Base-by-base conservation (phyloP, 768 basidiomycete species). In the Rhodotorula babjevae region DNA sequence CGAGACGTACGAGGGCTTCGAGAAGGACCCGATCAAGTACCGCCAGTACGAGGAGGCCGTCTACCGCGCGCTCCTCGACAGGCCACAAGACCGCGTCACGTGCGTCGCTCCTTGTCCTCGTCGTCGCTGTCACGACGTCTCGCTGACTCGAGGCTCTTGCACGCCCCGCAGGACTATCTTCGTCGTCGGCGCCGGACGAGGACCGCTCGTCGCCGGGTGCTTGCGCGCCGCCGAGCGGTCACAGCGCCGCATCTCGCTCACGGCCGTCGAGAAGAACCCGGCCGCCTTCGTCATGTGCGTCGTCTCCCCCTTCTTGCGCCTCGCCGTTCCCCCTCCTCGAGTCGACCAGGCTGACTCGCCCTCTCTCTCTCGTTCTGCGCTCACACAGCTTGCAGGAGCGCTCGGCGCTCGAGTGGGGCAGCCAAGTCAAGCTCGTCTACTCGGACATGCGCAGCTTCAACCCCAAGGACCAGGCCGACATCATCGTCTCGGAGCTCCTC, bases 11-110 rank as follows among this genome's bases (percentile, higher is more conserved):
- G 93, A 98, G 79, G 93, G 92, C 5, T 99, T 99, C 78, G 96
- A 99, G 79, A 87, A 93, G 80, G 96, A 98, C 83, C 95, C 96
- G 7, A 88, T 98, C 71, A 99, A 99, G 81, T 99, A 99, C 80
- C 82, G 85, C 67, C 89, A 92, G 77, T 99, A 99, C 80, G 96
- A 99, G 83, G 91, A 92, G 89, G 93, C 93, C 8, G 87, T 94
- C 76, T 91, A 85, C 77, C 84, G 84, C 65, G 93, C 93, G 25
- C 83, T 99, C 77, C 77, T 84, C 53, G 93, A 95, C 74, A 85
- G 90, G 82, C 85, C 87, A 0, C 80, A 83, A 11, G 84, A 83
- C 23, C 82, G 85, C 33, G 83, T 84, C 79, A 85, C 90, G 92
- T 93, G 79, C 80, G 88, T 83, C 25, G 14, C 49, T 25, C 50